Base-by-base conservation (phyloP, 371 early-diverging fungal species). In the Capillidium heterosporum region DNA sequence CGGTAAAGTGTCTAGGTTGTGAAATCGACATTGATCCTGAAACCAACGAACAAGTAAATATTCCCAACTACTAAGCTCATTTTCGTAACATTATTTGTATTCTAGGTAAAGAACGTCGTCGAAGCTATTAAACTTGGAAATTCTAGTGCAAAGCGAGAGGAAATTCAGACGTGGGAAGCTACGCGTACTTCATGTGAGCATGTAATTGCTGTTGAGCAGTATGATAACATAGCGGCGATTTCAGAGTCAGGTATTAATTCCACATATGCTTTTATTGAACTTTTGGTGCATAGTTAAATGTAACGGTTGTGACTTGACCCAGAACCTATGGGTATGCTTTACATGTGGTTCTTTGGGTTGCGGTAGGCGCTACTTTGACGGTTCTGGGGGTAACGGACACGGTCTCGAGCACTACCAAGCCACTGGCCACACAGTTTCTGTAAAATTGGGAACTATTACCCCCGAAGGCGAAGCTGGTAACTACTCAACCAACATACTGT, bases 311-410 rank as follows among this genome's bases (percentile, higher is more conserved):
- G 96, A 94, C 0, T 71, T 97, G 35, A 80, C 74, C 1, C 80
- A 84, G 56, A 88, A 88, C 59, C 64, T 88, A 35, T 88, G 89
- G 89, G 61, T 86, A 28, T 88, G 89, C 61, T 67, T 88, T 39
- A 69, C 70, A 0, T 88, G 89, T 58, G 89, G 89, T 19, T 74
- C 72, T 40, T 70, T 85, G 2, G 86, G 85, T 4, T 88, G 89
- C 63, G 89, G 89, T 32, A 77, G 89, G 51, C 75, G 80, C 57
- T 99, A 99, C 66, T 94, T 81, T 66, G 98, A 91, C 47, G 99
- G 99, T 1, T 69, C 81, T n/a, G 94, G 94, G n/a, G 99, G 99
- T n/a, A 98, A 99, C 67, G 89, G 94, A 28, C 99, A 99, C 69
- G 97, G 86, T 1, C 61, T 91, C 47, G 76, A 73, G 0, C 99